phyloP scores from a whole-genome alignment of 176 grass and related monocot genomes.

The maize (Zea mays) region Zm-B73-REFERENCE-NAM-5.0 NC_050102.1:99055501-99056000 shows the following conservation, averaged over 20 bases:
- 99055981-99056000: neutral
- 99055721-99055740: neutral
- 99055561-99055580: too few species aligned
- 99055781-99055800: neutral
- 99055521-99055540: too few species aligned
- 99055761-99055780: neutral
- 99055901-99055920: slow-evolving; percentile 57
- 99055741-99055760: neutral
- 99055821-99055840: neutral
- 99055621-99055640: too few species aligned
- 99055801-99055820: slow-evolving; percentile 5
- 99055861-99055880: slow-evolving; percentile 59
- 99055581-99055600: too few species aligned
- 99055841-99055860: slow-evolving; percentile 54
- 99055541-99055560: too few species aligned
- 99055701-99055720: too few species aligned
- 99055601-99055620: too few species aligned
- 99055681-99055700: too few species aligned
- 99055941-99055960: slow-evolving; percentile 86
- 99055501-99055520: too few species aligned
- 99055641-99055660: too few species aligned
- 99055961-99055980: slow-evolving; percentile 76
- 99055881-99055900: slow-evolving; percentile 60
- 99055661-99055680: too few species aligned
- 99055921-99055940: slow-evolving; percentile 61